phyloP scores from a whole-genome alignment of 345 rosid genomes.

The Bruguiera parviflora region DNA sequence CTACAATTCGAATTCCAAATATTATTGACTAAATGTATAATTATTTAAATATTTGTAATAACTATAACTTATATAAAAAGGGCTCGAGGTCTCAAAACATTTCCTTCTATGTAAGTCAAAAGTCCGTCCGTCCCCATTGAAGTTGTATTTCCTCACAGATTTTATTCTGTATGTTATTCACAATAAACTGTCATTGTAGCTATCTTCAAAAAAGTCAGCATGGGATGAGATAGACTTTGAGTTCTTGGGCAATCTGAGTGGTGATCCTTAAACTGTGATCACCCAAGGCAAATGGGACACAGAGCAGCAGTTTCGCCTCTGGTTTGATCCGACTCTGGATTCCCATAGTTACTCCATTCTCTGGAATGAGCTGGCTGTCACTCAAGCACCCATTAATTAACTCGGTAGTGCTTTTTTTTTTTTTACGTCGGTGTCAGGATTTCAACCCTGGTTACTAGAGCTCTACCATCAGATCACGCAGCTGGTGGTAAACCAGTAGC shows the following conservation, averaged over 20 bases:
- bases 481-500: too few relatives aligned
- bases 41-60: too few relatives aligned
- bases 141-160: not conserved
- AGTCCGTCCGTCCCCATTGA: constrained; percentile 30
- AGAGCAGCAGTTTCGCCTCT: constrained; percentile 61
- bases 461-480: too few relatives aligned
- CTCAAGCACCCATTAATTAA: constrained; percentile 27
- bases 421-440: too few relatives aligned
- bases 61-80: too few relatives aligned
- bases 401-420: too few relatives aligned
- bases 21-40: too few relatives aligned
- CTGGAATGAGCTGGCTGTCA: constrained; percentile 53
- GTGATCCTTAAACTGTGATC: constrained; percentile 61
- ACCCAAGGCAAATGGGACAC: constrained; percentile 58
- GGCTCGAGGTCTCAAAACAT: too few relatives aligned
- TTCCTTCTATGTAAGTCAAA: constrained; percentile 50
- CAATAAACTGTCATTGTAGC: constrained; percentile 20
- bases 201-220: constrained; percentile 45
- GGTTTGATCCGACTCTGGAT: constrained; percentile 65
- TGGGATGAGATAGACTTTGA: constrained; percentile 72
- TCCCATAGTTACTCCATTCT: constrained; percentile 63
- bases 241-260: constrained; percentile 57
- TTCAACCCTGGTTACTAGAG: too few relatives aligned
- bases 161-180: not conserved
- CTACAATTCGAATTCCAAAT: too few relatives aligned